Base-by-base conservation (phyloP, 768 basidiomycete species). In the Lentinula aciculospora region DNA sequence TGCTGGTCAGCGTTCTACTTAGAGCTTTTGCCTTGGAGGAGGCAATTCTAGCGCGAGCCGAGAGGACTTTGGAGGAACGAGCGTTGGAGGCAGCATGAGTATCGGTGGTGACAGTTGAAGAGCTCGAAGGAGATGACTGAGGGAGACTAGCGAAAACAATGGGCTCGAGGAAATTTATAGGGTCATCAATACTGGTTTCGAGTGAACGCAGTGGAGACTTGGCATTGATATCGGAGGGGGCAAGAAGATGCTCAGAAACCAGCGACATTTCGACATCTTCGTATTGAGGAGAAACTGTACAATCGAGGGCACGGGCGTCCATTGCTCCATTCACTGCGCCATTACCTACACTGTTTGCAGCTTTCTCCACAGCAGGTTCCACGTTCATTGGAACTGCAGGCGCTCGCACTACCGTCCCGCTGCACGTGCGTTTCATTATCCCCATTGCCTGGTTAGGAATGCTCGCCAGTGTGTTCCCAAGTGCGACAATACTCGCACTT, bases 401-500 rank as follows among this genome's bases (percentile, higher is more conserved):
- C 28, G 19, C n/a, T 17, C 10, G n/a, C 19, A 42, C 54, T 8
- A 56, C 29, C 13, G 54, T 56, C 13, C 54, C 54, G 44, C 54
- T 56, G n/a, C 54, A n/a, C 17, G 27, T n/a, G 29, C 54, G 54
- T 34, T 40, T 56, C 7, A 46, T 44, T 7, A 54, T 28, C 1
- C 53, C 53, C 1, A 28, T 27, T 6, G 54, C 54, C n/a, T 56
- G 54, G 19, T n/a, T 32, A 17, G 54, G 42, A 28, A 56, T 10
- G 8, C 28, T 42, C 6, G 28, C 54, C 31, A 56, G 19, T 13
- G 54, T 25, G 32, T 56, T 56, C 23, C 54, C 54, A 12, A 56
- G 36, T n/a, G 47, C 23, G 34, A 56, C 36, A 31, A 60, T 42
- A 28, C 53, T 57, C 8, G 55, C 59, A 42, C 55, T 60, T 42